These are phyloP conservation scores for Picea glauca DNA, from an alignment of 75 land plant genomes.

Conservation along the genomic window DNA sequence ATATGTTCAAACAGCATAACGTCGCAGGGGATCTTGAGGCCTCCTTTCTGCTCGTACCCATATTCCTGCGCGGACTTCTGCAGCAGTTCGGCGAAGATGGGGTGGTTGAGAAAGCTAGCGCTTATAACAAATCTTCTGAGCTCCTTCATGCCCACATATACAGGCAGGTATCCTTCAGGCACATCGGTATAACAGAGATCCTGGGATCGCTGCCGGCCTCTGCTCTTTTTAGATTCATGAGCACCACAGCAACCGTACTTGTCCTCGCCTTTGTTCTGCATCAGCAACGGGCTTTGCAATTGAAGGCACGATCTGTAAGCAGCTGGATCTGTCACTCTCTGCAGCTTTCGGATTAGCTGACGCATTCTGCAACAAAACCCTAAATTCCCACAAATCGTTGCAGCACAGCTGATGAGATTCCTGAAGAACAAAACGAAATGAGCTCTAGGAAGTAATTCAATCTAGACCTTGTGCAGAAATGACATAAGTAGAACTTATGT, in stretches of 20 bases:
- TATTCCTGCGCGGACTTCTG: constrained; percentile 61
- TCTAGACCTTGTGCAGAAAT: not conserved
- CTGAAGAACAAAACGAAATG: too few species aligned
- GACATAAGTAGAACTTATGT: not conserved
- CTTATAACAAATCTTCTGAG: constrained; percentile 34
- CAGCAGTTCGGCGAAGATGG: constrained; percentile 49
- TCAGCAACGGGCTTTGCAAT: constrained; percentile 7
- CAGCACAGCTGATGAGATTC: not conserved
- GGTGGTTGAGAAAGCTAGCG: constrained; percentile 51
- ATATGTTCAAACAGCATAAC: constrained; percentile 55
- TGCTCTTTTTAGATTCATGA: not conserved
- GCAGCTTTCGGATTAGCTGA: constrained; percentile 12
- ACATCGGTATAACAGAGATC: constrained; percentile 7
- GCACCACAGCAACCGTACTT: not conserved
- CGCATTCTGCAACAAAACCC: constrained; percentile 1
- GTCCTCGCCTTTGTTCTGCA: not conserved
- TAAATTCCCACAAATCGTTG: not conserved
- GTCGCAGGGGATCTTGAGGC: constrained; percentile 63
- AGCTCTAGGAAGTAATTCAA: not conserved
- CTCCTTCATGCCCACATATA: constrained; percentile 62
- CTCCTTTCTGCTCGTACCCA: constrained; percentile 64
- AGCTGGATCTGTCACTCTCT: constrained; percentile 1
- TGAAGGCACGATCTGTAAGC: not conserved
- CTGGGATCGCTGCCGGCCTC: not conserved
- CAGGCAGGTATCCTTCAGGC: constrained; percentile 56